Base-by-base conservation (phyloP, 2,329 filamentous ascomycete genomes). In the Parascedosporium putredinis region DNA sequence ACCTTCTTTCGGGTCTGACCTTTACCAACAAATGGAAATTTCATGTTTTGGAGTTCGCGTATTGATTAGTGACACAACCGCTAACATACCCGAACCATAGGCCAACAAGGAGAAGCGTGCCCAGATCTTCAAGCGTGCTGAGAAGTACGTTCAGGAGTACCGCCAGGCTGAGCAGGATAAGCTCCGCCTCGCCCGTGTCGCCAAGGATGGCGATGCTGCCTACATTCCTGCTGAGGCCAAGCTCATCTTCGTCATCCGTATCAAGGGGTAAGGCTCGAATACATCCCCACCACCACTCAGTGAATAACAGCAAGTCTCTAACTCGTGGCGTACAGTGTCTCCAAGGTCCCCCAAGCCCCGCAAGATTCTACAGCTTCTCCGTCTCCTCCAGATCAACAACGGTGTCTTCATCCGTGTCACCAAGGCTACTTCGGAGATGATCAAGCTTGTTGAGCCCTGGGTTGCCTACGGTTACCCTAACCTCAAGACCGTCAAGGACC, bases 311-410 rank as follows among this genome's bases (percentile, higher is more conserved):
- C 12, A 16, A n/a, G n/a, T n/a, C n/a, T n/a, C n/a, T n/a, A n/a
- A n/a, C n/a, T n/a, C n/a, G n/a, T n/a, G n/a, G n/a, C 6, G 14
- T 2, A 33, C 56, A 84, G 91, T 95, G 97, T 98, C 89, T 97
- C 97, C 88, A 98, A 98, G 87, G 97, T 98, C 94, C 70, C 93
- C 93, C 64, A 97, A 98, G 87, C 94, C 94, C 74, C 90, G 93
- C 81, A 98, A 98, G 85, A 97, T 95, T 68, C 84, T 98, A 64
- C 93, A 98, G 78, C 88, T 98, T 55, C 90, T 98, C 71, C 91
- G 93, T 80, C 88, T 98, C 60, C 85, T 98, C 66, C 93, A 98
- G 81, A 98, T 98, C 86, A 98, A 98, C 88, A 97, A 95, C 74
- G 93, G 91, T 74, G 88, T 96, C 73, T 98, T 98, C 78, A 79